Base-by-base conservation (phyloP, 1,284 basidiomycete species). In the Tausonia pullulans region DNA sequence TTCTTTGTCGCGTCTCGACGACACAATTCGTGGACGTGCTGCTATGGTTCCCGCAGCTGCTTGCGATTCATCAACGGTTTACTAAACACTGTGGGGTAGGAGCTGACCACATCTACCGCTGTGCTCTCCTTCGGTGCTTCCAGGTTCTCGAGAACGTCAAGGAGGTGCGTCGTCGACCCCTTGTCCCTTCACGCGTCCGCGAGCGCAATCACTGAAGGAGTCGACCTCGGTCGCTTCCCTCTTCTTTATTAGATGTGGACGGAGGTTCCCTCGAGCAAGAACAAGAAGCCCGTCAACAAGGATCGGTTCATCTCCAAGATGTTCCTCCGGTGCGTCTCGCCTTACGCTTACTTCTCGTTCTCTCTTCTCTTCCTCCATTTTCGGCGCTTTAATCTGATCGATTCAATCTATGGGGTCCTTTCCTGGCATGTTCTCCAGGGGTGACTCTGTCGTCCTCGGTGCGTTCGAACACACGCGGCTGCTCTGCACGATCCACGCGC, bases 291-390 rank as follows among this genome's bases (percentile, higher is more conserved):
- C 3, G 87, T 98, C 67, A 98, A 98, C 81, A 97, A 96, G 79
- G 93, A 99, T 79, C 84, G 96, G 54, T 98, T 98, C 80, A 96
- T 99, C 75, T 96, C 92, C 79, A 98, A 95, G 79, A 96, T 97
- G 87, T 92, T 91, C 76, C 75, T 91, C 67, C 82, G 88, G 88
- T 89, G 71, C 63, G 84, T 61, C 66, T 60, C 46, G 56, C 8
- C 52, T 62, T 16, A 16, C 62, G 49, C 67, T 43, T 50, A 14
- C 16, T 45, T 49, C 43, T 6, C 39, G 11, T 41, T 44, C 40
- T 16, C 7, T 44, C 45, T 54, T 44, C 9, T 69, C 65, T 51
- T 68, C 53, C 75, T 16, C 5, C 16, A 14, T 49, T 45, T 8
- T 10, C 51, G 49, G n/a, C 43, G 11, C 16, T 27, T 2, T 39